Percentiles rank a stretch among this genome's conserved stretches.
Evolutionary conservation across 345 rosid genomes (phyloP).

Genomic region (Citrus sp.): DNA sequence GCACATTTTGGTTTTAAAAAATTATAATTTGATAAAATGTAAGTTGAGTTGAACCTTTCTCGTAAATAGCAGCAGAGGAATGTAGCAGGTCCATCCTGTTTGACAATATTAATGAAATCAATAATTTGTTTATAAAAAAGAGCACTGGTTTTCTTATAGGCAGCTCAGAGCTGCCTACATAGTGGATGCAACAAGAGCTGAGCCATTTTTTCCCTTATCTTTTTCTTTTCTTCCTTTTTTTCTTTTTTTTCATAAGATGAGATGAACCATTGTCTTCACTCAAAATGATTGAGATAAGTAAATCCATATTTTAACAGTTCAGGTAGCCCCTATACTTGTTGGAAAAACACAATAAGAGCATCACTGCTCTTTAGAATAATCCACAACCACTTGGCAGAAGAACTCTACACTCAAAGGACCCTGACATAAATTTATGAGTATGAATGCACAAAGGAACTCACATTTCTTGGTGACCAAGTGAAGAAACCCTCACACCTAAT

Average conservation of each 20-base stretch:
- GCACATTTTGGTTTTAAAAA: neutral
- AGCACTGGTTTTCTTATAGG: neutral
- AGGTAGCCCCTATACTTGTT: neutral
- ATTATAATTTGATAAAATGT: neutral
- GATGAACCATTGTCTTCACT: neutral
- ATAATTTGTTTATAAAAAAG: slow-evolving; percentile 14
- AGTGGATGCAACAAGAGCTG: neutral
- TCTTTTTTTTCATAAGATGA: too few species aligned
- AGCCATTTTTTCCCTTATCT: neutral
- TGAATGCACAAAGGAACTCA: slow-evolving; percentile 34
- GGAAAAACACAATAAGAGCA: neutral
- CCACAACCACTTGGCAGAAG: neutral
- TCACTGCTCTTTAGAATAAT: neutral
- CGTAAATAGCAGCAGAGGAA: slow-evolving; percentile 33
- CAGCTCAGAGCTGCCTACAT: neutral
- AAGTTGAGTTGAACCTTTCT: slow-evolving; percentile 37
- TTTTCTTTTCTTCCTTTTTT: too few species aligned
- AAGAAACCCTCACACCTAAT: slow-evolving; percentile 72
- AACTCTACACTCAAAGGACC: neutral
- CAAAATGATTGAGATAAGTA: neutral
- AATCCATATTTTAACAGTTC: neutral
- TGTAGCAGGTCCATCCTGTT: slow-evolving; percentile 47
- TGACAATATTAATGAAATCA: slow-evolving; percentile 16
- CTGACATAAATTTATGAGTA: neutral
- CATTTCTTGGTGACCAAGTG: slow-evolving; percentile 59